A percentile compares a stretch with the other conserved stretches of the same genome.
Evolutionary conservation across 2,329 filamentous ascomycete species (phyloP).

Genomic region (Verticillium nubilum): DNA sequence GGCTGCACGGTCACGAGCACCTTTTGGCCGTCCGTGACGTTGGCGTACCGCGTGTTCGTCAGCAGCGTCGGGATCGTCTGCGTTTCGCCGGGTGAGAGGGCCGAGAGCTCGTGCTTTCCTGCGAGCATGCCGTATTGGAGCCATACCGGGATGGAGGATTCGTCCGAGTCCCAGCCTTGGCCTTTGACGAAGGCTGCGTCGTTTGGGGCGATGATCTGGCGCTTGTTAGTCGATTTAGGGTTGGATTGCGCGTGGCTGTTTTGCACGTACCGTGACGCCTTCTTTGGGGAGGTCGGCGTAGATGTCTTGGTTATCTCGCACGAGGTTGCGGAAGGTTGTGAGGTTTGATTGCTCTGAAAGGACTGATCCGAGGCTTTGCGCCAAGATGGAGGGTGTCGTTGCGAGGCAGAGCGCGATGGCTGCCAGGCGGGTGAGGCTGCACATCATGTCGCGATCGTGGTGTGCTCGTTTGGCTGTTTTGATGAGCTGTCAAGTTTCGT

Average conservation of each 20-base stretch:
- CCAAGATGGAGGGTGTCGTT: conserved; percentile 10
- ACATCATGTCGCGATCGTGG: not conserved
- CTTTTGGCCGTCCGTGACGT: conserved; percentile 44
- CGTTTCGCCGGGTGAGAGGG: conserved; percentile 28
- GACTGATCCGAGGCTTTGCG: conserved; percentile 22
- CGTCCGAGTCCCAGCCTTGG: conserved; percentile 30
- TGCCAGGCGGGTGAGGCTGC: not conserved
- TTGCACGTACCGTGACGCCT: conserved; percentile 35
- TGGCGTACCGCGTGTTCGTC: conserved; percentile 33
- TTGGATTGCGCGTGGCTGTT: not conserved
- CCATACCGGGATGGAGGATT: conserved; percentile 38
- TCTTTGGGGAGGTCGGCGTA: conserved; percentile 35
- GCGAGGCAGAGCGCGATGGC: not conserved
- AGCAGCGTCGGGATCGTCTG: conserved; percentile 40
- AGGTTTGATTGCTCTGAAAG: conserved; percentile 33
- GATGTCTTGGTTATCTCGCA: conserved; percentile 40
- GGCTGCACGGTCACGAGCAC: conserved; percentile 39
- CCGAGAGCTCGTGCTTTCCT: conserved; percentile 36
- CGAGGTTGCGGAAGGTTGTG: conserved; percentile 35
- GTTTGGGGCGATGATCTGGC: conserved; percentile 50
- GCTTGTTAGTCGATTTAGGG: not conserved
- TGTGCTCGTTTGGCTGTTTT: not conserved
- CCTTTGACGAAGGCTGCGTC: conserved; percentile 46
- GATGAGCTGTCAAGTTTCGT: not conserved
- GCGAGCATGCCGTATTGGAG: conserved; percentile 58